These are phyloP conservation scores for Yarrowia yakushimensis DNA, from an alignment of 805 yeast genomes.

Conservation along the genomic window DNA sequence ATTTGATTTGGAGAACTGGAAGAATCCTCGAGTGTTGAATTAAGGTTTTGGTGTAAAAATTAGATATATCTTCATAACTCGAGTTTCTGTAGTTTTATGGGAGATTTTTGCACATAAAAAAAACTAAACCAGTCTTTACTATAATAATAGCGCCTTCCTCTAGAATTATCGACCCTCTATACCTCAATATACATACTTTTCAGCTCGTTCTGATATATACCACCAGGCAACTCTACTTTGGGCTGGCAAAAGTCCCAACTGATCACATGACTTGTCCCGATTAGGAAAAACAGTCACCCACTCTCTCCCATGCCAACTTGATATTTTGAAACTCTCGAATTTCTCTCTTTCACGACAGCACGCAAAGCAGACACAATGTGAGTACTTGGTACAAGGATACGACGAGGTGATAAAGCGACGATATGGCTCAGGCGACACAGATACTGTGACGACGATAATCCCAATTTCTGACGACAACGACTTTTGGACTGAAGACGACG, in stretches of 20 bases:
- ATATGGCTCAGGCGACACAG: not conserved
- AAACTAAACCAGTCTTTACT: too few relatives aligned
- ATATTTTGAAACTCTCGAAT: slow-evolving; percentile 18
- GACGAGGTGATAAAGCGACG: not conserved
- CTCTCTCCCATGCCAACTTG: slow-evolving; percentile 5
- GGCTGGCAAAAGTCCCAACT: not conserved
- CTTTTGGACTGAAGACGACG: not conserved
- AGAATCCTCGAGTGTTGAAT: too few relatives aligned
- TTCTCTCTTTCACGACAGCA: slow-evolving; percentile 23
- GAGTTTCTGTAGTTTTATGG: too few relatives aligned
- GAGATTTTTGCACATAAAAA: not conserved
- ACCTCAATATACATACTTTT: not conserved
- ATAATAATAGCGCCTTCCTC: too few relatives aligned
- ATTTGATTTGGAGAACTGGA: not conserved
- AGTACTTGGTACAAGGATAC: slow-evolving; percentile 16
- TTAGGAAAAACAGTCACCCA: slow-evolving; percentile 22
- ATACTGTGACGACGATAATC: not conserved
- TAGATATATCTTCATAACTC: too few relatives aligned
- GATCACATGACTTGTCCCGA: slow-evolving; percentile 18
- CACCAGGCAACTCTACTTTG: not conserved
- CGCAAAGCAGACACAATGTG: slow-evolving; percentile 23
- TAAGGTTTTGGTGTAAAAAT: not conserved
- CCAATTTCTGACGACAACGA: not conserved
- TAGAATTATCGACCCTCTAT: not conserved
- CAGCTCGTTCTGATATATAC: not conserved